These are phyloP conservation scores for Diaporthe humulicola DNA, from an alignment of 2,329 filamentous ascomycete species.

Conservation along the genomic window DNA sequence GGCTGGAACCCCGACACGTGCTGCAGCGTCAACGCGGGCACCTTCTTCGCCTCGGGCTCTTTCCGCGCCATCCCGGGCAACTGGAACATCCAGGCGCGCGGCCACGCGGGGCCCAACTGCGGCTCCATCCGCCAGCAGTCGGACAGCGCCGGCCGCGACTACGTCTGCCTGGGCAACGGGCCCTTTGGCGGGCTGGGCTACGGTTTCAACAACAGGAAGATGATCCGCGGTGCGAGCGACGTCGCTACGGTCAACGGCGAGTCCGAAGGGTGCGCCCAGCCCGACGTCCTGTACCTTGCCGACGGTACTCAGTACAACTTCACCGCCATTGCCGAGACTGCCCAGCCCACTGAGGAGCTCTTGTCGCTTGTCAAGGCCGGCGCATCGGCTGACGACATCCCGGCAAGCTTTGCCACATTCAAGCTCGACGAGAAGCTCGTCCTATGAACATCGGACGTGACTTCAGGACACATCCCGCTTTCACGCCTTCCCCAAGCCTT, in stretches of 20 bases:
- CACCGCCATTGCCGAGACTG: conserved; percentile 4
- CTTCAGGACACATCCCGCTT: neutral
- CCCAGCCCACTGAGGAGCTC: neutral
- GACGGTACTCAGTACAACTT: conserved; percentile 11
- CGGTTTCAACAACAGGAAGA: neutral
- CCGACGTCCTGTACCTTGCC: neutral
- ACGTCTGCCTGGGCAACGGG: conserved; percentile 7
- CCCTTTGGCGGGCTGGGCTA: neutral
- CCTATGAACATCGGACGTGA: neutral
- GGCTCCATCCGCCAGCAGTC: conserved; percentile 7
- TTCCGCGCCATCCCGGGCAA: conserved; percentile 4
- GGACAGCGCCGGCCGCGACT: neutral
- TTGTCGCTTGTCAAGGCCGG: neutral
- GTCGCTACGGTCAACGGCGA: neutral
- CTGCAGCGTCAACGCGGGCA: conserved; percentile 16
- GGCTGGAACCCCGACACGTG: neutral
- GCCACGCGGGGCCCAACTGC: neutral
- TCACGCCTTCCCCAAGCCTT: neutral
- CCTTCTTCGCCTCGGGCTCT: neutral
- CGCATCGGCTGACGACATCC: neutral
- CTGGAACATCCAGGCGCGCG: neutral
- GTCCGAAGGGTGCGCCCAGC: neutral
- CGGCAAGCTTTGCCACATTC: neutral
- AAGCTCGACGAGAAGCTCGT: neutral
- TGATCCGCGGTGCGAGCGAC: neutral